phyloP scores from a whole-genome alignment of 805 yeast species.

The Metschnikowia borealis region DNA sequence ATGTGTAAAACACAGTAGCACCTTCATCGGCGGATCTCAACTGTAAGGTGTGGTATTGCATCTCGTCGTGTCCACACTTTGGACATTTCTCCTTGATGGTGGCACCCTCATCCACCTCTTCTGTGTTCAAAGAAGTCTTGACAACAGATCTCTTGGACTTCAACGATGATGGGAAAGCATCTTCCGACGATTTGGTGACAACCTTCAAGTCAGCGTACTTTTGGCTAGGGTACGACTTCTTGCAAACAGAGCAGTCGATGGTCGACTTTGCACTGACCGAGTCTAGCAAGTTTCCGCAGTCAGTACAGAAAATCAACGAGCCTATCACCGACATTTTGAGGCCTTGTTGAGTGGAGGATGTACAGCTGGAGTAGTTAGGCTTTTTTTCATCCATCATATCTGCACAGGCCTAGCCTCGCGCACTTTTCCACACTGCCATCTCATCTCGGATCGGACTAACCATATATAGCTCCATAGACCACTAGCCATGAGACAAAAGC shows the following conservation, averaged over 20 bases:
- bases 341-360: background rate
- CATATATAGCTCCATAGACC: background rate
- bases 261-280: slow-evolving; percentile 48
- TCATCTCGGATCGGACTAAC: background rate
- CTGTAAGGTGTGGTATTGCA: slow-evolving; percentile 96
- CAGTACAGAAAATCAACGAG: slow-evolving; percentile 86
- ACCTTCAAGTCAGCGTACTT: slow-evolving; percentile 78
- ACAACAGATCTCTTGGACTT: slow-evolving; percentile 83
- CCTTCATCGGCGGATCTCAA: slow-evolving; percentile 99
- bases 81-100: slow-evolving; percentile 97
- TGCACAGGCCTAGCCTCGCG: slow-evolving; percentile 1
- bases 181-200: slow-evolving; percentile 80
- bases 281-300: slow-evolving; percentile 88
- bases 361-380: slow-evolving; percentile 2
- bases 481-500: slow-evolving; percentile 79
- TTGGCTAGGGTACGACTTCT: slow-evolving; percentile 39
- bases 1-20: slow-evolving; percentile 97
- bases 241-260: slow-evolving; percentile 55
- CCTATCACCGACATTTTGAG: slow-evolving; percentile 86
- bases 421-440: slow-evolving; percentile 3
- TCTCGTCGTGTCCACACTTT: slow-evolving; percentile 96
- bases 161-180: slow-evolving; percentile 88
- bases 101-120: slow-evolving; percentile 91
- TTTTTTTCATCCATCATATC: slow-evolving; percentile 1
- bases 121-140: slow-evolving; percentile 71